phyloP scores from a whole-genome alignment of 345 rosid species.

The Lenwebbia sp. region DNA sequence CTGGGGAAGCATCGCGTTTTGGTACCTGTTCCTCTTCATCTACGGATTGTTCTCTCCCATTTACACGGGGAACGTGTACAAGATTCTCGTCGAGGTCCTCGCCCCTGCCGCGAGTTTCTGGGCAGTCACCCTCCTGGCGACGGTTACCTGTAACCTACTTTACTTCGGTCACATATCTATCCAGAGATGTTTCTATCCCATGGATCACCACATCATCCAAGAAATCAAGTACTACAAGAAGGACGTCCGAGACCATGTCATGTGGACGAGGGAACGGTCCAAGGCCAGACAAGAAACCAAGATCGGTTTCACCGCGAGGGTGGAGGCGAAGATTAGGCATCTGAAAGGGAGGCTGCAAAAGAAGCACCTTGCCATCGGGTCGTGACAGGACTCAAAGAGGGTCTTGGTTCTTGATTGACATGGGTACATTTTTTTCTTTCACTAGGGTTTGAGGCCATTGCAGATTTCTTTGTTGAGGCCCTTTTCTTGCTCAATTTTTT shows the following conservation, averaged over 20 bases:
- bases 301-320: slow-evolving; percentile 91
- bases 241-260: slow-evolving; percentile 58
- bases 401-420: not conserved
- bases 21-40: slow-evolving; percentile 75
- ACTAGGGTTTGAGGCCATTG: slow-evolving; percentile 1
- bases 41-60: slow-evolving; percentile 62
- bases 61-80: slow-evolving; percentile 54
- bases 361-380: slow-evolving; percentile 27
- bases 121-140: slow-evolving; percentile 62
- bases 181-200: slow-evolving; percentile 77
- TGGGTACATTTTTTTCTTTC: not conserved
- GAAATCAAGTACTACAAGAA: slow-evolving; percentile 85
- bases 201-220: slow-evolving; percentile 99
- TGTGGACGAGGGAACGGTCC: slow-evolving; percentile 89
- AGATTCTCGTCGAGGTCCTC: slow-evolving; percentile 67
- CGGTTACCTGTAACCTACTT: slow-evolving; percentile 57
- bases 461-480: slow-evolving; percentile 2
- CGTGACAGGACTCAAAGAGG: not conserved
- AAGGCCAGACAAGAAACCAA: slow-evolving; percentile 88
- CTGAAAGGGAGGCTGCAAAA: slow-evolving; percentile 58
- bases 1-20: slow-evolving; percentile 84
- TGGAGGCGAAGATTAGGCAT: slow-evolving; percentile 85
- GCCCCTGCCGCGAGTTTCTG: slow-evolving; percentile 83
- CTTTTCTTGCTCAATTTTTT: slow-evolving; percentile 16
- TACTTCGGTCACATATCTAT: slow-evolving; percentile 63